A percentile compares a stretch with the other conserved stretches of the same genome.
Evolutionary conservation across 768 basidiomycete genomes (phyloP).

Genomic region (Mycena crocata): DNA sequence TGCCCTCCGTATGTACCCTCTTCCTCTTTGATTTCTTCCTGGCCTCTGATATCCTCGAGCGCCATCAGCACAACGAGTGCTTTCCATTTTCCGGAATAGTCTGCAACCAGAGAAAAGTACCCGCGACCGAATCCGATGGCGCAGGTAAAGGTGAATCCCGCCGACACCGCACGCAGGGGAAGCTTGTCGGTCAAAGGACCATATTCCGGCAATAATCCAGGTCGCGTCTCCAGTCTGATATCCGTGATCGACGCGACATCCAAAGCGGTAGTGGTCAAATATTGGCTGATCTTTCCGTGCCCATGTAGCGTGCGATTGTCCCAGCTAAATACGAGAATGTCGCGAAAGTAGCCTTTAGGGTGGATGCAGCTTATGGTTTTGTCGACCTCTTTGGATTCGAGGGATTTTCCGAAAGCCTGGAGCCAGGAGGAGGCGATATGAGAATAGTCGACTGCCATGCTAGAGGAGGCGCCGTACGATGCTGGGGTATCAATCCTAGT

Average conservation of each 20-base stretch:
- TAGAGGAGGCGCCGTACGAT: background rate
- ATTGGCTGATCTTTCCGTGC: conserved; percentile 25
- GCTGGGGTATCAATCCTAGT: background rate
- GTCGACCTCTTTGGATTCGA: conserved; percentile 1
- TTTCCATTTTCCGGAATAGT: conserved; percentile 31
- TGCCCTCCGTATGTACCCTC: conserved; percentile 41
- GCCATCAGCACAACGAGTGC: conserved; percentile 33
- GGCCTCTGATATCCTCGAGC: conserved; percentile 35
- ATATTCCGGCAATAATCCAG: conserved; percentile 21
- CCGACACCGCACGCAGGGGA: conserved; percentile 24
- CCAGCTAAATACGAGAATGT: conserved; percentile 37
- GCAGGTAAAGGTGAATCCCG: conserved; percentile 35
- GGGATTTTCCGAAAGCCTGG: conserved; percentile 4
- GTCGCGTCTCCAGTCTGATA: conserved; percentile 8
- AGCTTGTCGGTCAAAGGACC: conserved; percentile 16
- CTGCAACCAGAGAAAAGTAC: conserved; percentile 25
- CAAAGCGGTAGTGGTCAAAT: conserved; percentile 19
- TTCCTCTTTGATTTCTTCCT: conserved; percentile 34
- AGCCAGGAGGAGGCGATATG: conserved; percentile 27
- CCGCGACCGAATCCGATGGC: conserved; percentile 31
- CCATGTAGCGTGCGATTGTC: conserved; percentile 32
- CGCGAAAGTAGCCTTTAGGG: conserved; percentile 27
- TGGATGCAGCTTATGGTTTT: conserved; percentile 15
- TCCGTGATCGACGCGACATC: conserved; percentile 1
- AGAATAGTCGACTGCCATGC: conserved; percentile 1